phyloP scores from a whole-genome alignment of 345 rosid species.

The Sisymbrium irio region DNA sequence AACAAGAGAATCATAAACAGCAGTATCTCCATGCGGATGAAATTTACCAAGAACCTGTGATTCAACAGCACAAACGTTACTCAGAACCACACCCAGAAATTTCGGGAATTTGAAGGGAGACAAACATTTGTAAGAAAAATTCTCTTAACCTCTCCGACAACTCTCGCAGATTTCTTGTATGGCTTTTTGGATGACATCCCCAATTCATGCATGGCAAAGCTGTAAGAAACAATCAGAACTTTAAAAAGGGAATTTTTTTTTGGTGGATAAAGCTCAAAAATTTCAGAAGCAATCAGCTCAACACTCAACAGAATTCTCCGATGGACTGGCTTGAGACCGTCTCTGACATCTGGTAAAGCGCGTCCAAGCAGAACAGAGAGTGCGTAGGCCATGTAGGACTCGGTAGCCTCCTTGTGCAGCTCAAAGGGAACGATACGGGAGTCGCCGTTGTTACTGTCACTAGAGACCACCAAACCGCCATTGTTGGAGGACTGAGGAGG shows the following conservation, averaged over 20 bases:
- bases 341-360: conserved; percentile 91
- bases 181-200: conserved; percentile 90
- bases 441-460: conserved; percentile 31
- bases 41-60: conserved; percentile 90
- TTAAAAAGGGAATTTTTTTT: neutral
- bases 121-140: neutral
- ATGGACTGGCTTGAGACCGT: conserved; percentile 94
- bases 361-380: conserved; percentile 95
- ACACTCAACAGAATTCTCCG: conserved; percentile 77
- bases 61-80: neutral
- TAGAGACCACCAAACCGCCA: conserved; percentile 12
- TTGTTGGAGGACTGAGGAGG: conserved; percentile 21
- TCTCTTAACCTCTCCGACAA: conserved; percentile 84
- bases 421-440: conserved; percentile 56
- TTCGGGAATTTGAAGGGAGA: neutral
- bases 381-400: conserved; percentile 85
- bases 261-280: neutral
- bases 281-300: neutral
- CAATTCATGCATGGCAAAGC: conserved; percentile 93
- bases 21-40: conserved; percentile 95
- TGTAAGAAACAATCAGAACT: conserved; percentile 27
- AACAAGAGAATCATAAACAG: conserved; percentile 90
- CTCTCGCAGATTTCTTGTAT: conserved; percentile 96
- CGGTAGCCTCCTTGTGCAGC: conserved; percentile 91
- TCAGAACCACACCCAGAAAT: neutral